Evolutionary conservation across 371 early-diverging fungal species (phyloP).

Genomic region (Lichtheimia ornata): DNA sequence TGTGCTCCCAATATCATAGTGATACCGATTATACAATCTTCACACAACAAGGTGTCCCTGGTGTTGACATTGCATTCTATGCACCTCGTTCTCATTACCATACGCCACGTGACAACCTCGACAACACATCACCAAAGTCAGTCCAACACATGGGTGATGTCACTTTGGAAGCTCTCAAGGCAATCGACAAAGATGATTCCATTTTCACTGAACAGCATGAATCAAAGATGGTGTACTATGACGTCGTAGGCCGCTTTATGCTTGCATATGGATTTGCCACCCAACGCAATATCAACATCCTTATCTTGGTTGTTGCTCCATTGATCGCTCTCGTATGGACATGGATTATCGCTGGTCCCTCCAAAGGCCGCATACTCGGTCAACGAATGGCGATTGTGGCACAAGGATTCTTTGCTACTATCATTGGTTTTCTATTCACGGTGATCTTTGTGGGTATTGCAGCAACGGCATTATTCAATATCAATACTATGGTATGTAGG

Average conservation of each 20-base stretch:
- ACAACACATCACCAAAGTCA: constrained; percentile 47
- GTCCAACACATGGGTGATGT: constrained; percentile 69
- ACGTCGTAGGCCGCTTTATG: constrained; percentile 54
- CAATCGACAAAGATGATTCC: constrained; percentile 40
- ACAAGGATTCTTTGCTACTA: constrained; percentile 33
- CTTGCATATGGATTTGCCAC: constrained; percentile 49
- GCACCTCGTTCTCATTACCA: constrained; percentile 72
- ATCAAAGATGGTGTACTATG: constrained; percentile 49
- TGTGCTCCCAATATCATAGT: constrained; percentile 22
- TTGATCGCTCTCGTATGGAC: constrained; percentile 29
- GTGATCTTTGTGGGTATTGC: constrained; percentile 16
- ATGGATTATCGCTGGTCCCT: not conserved
- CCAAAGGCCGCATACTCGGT: constrained; percentile 12
- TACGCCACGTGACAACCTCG: constrained; percentile 60
- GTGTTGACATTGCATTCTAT: constrained; percentile 77
- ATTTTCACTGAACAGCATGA: constrained; percentile 30
- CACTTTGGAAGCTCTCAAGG: constrained; percentile 38
- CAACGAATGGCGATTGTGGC: constrained; percentile 11
- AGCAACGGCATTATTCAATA: constrained; percentile 15
- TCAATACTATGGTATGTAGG: constrained; percentile 32
- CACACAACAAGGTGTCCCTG: constrained; percentile 61
- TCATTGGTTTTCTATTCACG: constrained; percentile 20
- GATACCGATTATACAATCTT: constrained; percentile 75
- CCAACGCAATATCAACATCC: constrained; percentile 36
- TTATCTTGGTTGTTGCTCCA: constrained; percentile 41